A percentile compares a stretch with the other conserved stretches of the same genome.
These are phyloP conservation scores for Xylaria curta DNA, from an alignment of 495 filamentous ascomycete species.

Conservation along the genomic window DNA sequence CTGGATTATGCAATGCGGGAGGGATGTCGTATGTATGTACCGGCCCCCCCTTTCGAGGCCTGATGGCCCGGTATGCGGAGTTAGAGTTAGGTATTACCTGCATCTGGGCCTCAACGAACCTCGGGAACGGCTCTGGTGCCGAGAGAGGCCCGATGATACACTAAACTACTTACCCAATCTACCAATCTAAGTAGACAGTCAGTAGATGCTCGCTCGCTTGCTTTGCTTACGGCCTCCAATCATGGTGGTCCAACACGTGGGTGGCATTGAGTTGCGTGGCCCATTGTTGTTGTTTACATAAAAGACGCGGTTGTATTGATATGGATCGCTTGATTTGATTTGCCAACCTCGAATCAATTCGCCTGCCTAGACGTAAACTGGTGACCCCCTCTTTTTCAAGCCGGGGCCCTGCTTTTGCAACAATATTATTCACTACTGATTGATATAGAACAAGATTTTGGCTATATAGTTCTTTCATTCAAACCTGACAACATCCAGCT, in stretches of 20 bases:
- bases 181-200: not conserved
- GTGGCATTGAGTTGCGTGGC: not conserved
- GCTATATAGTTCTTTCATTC: too few relatives aligned
- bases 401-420: not conserved
- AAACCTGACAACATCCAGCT: too few relatives aligned
- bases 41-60: not conserved
- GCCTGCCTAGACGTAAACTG: not conserved
- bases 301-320: conserved; percentile 6
- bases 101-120: conserved; percentile 20
- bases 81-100: conserved; percentile 19
- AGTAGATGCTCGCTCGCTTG: not conserved
- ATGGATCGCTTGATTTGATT: conserved; percentile 9
- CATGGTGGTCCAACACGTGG: not conserved
- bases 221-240: not conserved
- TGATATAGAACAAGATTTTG: too few relatives aligned
- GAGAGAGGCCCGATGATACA: conserved; percentile 16
- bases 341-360: not conserved
- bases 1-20: conserved; percentile 17
- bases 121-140: conserved; percentile 11
- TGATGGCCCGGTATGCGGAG: conserved; percentile 18
- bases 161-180: not conserved
- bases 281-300: conserved; percentile 7
- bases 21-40: conserved; percentile 20
- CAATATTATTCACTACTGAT: too few relatives aligned
- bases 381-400: not conserved